phyloP scores from a whole-genome alignment of 495 filamentous ascomycete species.

The Penicillium silybi region DNA sequence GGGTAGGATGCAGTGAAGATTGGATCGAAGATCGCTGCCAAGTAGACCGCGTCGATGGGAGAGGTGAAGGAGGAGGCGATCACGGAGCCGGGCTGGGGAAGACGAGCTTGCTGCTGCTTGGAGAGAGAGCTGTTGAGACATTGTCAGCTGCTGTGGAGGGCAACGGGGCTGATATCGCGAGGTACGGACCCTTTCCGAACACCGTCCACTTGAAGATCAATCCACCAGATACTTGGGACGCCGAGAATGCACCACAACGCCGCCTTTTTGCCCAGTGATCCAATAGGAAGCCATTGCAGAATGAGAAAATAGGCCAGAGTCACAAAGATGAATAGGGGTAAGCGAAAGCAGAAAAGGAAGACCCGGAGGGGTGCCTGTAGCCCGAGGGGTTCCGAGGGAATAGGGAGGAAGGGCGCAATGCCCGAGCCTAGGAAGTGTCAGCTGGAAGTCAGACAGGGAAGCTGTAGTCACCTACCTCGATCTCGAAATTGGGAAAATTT shows the following conservation, averaged over 20 bases:
- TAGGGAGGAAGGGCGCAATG: constrained; percentile 91
- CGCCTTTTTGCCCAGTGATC: constrained; percentile 72
- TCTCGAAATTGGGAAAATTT: constrained; percentile 96
- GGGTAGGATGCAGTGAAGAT: constrained; percentile 87
- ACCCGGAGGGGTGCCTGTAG: constrained; percentile 59
- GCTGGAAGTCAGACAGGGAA: background rate
- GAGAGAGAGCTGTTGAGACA: constrained; percentile 45
- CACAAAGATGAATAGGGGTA: constrained; percentile 71
- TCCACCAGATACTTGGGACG: constrained; percentile 93
- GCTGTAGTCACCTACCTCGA: constrained; percentile 57
- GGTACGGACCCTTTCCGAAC: constrained; percentile 78
- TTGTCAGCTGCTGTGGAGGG: background rate
- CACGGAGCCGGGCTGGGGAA: constrained; percentile 71
- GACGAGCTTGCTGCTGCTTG: constrained; percentile 58
- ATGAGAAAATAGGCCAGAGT: constrained; percentile 69
- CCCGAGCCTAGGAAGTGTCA: constrained; percentile 67
- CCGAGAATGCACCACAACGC: constrained; percentile 80
- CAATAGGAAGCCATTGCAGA: constrained; percentile 84
- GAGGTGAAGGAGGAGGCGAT: constrained; percentile 90
- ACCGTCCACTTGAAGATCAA: constrained; percentile 92
- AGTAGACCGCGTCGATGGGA: constrained; percentile 88
- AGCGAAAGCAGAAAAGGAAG: constrained; percentile 74
- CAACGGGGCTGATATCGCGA: background rate
- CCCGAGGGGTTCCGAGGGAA: constrained; percentile 56
- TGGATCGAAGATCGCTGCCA: constrained; percentile 95